Conservation (phyloP, 2,329 filamentous ascomycete species). For the Penicillium sp. region DNA sequence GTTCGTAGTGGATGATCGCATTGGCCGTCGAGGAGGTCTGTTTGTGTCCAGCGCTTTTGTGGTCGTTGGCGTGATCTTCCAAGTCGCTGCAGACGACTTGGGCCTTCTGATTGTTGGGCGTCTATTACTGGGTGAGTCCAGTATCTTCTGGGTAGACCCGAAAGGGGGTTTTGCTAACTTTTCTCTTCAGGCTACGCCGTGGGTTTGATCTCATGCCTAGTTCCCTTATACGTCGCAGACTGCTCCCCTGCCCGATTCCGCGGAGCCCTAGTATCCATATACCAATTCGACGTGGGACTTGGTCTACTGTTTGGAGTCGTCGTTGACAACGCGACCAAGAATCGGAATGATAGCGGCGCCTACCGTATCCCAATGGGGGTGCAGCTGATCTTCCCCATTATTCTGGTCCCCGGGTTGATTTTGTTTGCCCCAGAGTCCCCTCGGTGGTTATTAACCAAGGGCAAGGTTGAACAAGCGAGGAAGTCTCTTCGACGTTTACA, state of each 20-base stretch:
- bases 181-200: not conserved
- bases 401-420: slow-evolving; percentile 71
- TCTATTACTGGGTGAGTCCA: not conserved
- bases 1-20: not conserved
- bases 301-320: slow-evolving; percentile 71
- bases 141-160: not conserved
- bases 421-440: slow-evolving; percentile 75
- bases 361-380: slow-evolving; percentile 79
- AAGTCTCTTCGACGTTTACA: slow-evolving; percentile 53
- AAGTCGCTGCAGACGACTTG: not conserved
- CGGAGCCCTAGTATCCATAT: slow-evolving; percentile 72
- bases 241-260: slow-evolving; percentile 71
- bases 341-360: slow-evolving; percentile 59
- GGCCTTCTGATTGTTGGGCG: not conserved
- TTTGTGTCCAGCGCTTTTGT: not conserved
- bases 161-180: not conserved
- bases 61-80: not conserved
- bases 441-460: slow-evolving; percentile 77
- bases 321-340: slow-evolving; percentile 69
- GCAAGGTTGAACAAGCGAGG: slow-evolving; percentile 64
- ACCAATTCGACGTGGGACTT: slow-evolving; percentile 78
- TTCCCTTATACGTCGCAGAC: slow-evolving; percentile 74
- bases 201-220: slow-evolving; percentile 5
- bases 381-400: slow-evolving; percentile 76
- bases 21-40: not conserved